phyloP scores from a whole-genome alignment of 2,329 filamentous ascomycete genomes.

The Tolypocladium album region DNA sequence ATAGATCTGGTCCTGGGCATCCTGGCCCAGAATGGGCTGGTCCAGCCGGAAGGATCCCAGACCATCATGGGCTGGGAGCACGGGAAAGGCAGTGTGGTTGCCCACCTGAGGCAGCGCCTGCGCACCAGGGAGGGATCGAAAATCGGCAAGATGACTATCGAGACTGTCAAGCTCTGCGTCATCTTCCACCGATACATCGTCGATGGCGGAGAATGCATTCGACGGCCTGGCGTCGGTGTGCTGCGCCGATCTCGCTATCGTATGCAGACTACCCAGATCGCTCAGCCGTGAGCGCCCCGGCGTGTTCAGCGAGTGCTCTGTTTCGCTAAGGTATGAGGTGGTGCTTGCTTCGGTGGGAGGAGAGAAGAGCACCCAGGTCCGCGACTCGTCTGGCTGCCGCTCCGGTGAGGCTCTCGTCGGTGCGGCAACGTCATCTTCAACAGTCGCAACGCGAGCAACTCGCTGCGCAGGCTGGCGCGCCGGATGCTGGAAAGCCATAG shows the following conservation, averaged over 20 bases:
- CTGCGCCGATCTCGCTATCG: constrained; percentile 49
- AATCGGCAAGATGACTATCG: constrained; percentile 84
- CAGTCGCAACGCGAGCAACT: constrained; percentile 28
- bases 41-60: constrained; percentile 72
- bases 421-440: constrained; percentile 23
- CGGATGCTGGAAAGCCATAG: constrained; percentile 52
- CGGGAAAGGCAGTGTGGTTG: constrained; percentile 43
- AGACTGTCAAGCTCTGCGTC: constrained; percentile 83
- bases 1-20: constrained; percentile 76
- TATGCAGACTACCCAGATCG: constrained; percentile 70
- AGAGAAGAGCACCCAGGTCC: constrained; percentile 96
- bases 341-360: constrained; percentile 56
- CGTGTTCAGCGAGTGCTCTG: constrained; percentile 52
- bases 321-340: constrained; percentile 57
- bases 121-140: constrained; percentile 49
- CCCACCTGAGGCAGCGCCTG: constrained; percentile 12
- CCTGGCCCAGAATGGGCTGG: constrained; percentile 37
- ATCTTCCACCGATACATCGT: constrained; percentile 39
- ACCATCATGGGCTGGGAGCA: constrained; percentile 88
- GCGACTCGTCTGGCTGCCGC: constrained; percentile 52
- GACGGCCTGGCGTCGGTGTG: constrained; percentile 33
- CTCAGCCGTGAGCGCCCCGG: constrained; percentile 63
- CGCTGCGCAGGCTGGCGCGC: constrained; percentile 42
- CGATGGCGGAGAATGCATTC: constrained; percentile 24
- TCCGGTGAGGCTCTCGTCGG: constrained; percentile 15